Evolutionary conservation across 2,329 filamentous ascomycete species (phyloP).

Genomic region (Exophiala spinifera): DNA sequence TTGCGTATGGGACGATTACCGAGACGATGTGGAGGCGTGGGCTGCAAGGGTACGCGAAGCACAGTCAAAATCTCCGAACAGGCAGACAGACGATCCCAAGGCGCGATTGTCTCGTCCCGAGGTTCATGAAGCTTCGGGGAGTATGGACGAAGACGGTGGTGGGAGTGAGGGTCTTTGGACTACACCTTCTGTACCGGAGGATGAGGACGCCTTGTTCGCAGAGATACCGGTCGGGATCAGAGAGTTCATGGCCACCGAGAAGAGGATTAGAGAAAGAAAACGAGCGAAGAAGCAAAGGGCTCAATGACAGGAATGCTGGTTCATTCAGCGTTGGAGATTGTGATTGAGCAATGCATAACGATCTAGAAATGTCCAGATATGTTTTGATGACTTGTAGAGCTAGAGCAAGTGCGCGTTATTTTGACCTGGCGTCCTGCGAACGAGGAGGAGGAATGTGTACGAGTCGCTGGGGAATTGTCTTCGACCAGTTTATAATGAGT

Average conservation of each 20-base stretch:
- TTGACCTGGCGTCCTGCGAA: no score
- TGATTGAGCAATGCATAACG: no score
- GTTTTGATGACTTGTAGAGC: no score
- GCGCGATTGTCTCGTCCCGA: constrained; percentile 33
- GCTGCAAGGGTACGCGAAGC: constrained; percentile 64
- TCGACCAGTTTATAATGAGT: no score
- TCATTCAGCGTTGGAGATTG: no score
- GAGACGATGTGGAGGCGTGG: constrained; percentile 93
- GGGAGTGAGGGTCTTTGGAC: constrained; percentile 69
- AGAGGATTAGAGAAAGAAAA: constrained; percentile 77
- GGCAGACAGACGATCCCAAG: constrained; percentile 26
- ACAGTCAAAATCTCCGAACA: constrained; percentile 37
- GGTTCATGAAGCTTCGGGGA: constrained; percentile 51
- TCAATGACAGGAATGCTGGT: background rate
- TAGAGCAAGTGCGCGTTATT: no score
- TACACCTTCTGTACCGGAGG: constrained; percentile 35
- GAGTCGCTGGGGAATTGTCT: no score
- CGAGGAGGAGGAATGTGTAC: no score
- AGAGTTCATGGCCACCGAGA: constrained; percentile 97
- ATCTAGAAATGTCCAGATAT: no score
- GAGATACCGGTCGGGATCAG: constrained; percentile 86
- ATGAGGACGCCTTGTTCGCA: constrained; percentile 63
- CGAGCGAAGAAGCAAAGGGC: constrained; percentile 2
- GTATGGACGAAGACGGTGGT: constrained; percentile 78
- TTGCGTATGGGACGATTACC: constrained; percentile 90